Percentiles rank a stretch among this genome's conserved stretches.
Conservation (phyloP, 2,329 filamentous ascomycete species). For the Pseudocercospora cruenta region DNA sequence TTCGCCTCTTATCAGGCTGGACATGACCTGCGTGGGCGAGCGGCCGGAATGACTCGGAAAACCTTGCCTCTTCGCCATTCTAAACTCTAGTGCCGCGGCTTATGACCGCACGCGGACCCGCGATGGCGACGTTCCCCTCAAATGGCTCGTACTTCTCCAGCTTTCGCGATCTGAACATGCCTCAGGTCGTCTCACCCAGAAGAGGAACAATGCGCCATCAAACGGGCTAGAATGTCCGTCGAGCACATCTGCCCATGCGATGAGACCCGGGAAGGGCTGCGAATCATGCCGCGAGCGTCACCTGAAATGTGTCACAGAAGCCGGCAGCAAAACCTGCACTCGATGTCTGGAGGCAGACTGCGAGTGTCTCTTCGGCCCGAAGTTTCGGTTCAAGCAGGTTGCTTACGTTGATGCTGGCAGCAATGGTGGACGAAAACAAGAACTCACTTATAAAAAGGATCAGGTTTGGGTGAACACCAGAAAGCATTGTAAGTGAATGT, state of each 20-base stretch:
- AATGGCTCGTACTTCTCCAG: neutral
- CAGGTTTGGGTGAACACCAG: slow-evolving; percentile 29
- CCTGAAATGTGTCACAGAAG: slow-evolving; percentile 28
- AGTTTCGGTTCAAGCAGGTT: slow-evolving; percentile 30
- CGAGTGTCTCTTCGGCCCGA: slow-evolving; percentile 28
- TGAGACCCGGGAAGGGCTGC: slow-evolving; percentile 32
- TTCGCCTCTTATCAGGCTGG: too few relatives aligned
- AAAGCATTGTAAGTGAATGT: slow-evolving; percentile 18
- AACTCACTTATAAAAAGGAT: slow-evolving; percentile 22
- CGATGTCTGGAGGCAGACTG: slow-evolving; percentile 27
- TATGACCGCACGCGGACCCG: neutral
- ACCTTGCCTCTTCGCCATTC: neutral
- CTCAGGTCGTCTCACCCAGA: neutral
- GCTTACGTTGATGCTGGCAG: slow-evolving; percentile 24
- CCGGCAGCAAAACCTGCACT: slow-evolving; percentile 23
- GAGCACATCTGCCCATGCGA: slow-evolving; percentile 9
- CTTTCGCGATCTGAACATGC: neutral
- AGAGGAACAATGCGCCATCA: neutral
- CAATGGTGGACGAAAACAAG: slow-evolving; percentile 16
- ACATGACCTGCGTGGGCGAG: too few relatives aligned
- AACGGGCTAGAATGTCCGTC: slow-evolving; percentile 19
- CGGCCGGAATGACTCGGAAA: neutral
- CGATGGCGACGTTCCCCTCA: neutral
- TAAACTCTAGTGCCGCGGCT: neutral
- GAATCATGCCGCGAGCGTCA: slow-evolving; percentile 30